phyloP scores from a whole-genome alignment of 495 filamentous ascomycete genomes.

The Penicillium argentinense region DNA sequence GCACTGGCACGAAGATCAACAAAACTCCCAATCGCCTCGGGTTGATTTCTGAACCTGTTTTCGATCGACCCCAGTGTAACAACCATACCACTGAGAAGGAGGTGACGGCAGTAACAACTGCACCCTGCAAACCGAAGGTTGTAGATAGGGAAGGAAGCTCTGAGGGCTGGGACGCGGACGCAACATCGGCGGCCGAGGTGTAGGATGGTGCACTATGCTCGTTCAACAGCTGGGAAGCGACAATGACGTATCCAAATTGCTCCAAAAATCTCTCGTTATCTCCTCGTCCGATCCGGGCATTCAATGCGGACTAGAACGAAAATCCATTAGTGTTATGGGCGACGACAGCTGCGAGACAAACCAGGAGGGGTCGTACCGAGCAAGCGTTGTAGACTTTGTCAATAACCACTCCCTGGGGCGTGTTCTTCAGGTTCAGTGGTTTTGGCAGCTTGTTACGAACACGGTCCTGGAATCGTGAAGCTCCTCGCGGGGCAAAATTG shows the following conservation, averaged over 20 bases:
- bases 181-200: slow-evolving; percentile 42
- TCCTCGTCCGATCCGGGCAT: slow-evolving; percentile 73
- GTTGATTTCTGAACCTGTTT: slow-evolving; percentile 34
- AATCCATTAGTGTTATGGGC: slow-evolving; percentile 10
- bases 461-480: slow-evolving; percentile 63
- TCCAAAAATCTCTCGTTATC: slow-evolving; percentile 90
- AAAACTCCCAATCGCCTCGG: slow-evolving; percentile 56
- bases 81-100: slow-evolving; percentile 74
- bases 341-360: not conserved
- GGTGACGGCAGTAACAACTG: slow-evolving; percentile 48
- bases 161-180: slow-evolving; percentile 32
- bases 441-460: slow-evolving; percentile 65
- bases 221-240: slow-evolving; percentile 87
- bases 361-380: slow-evolving; percentile 49
- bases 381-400: slow-evolving; percentile 56
- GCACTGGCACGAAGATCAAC: slow-evolving; percentile 53
- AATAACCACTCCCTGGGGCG: slow-evolving; percentile 47
- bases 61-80: slow-evolving; percentile 61
- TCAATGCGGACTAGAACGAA: slow-evolving; percentile 47
- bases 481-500: slow-evolving; percentile 75
- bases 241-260: slow-evolving; percentile 92
- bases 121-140: slow-evolving; percentile 49
- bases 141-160: slow-evolving; percentile 43
- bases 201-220: slow-evolving; percentile 57
- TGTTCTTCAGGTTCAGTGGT: slow-evolving; percentile 57